phyloP scores from a whole-genome alignment of 805 yeast species.

The Nakazawaea wickerhamii region DNA sequence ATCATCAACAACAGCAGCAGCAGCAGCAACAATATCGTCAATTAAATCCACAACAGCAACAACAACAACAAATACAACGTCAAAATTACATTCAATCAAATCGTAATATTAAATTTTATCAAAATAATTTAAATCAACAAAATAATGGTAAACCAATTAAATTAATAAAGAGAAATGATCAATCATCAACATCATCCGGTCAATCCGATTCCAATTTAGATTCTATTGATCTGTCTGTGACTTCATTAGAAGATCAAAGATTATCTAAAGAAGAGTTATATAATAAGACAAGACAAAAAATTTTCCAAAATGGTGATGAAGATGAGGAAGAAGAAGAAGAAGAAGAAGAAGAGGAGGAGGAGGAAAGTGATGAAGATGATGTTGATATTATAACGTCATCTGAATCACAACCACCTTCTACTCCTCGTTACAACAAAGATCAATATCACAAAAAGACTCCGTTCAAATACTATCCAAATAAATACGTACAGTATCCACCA shows the following conservation, averaged over 20 bases:
- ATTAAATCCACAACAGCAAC: background rate
- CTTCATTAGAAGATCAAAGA: slow-evolving; percentile 27
- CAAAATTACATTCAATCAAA: slow-evolving; percentile 4
- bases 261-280: slow-evolving; percentile 39
- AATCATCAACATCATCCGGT: background rate
- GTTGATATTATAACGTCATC: background rate
- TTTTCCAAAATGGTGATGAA: slow-evolving; percentile 27
- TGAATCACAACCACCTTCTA: background rate
- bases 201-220: background rate
- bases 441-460: slow-evolving; percentile 7
- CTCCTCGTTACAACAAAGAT: slow-evolving; percentile 1
- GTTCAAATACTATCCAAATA: background rate
- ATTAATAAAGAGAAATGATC: slow-evolving; percentile 16
- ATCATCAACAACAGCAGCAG: slow-evolving; percentile 7
- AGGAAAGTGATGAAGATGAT: slow-evolving; percentile 15
- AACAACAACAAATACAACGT: slow-evolving; percentile 3
- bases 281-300: slow-evolving; percentile 33
- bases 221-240: slow-evolving; percentile 2
- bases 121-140: background rate
- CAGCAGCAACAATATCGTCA: slow-evolving; percentile 1
- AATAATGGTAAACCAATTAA: slow-evolving; percentile 10
- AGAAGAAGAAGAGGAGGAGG: slow-evolving; percentile 20
- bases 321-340: slow-evolving; percentile 24
- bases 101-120: slow-evolving; percentile 7
- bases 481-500: background rate